Evolutionary conservation across 2,329 filamentous ascomycete genomes (phyloP), one percentile per base, ranked within the genome.

Genomic region (Nectriaceae sp.): DNA sequence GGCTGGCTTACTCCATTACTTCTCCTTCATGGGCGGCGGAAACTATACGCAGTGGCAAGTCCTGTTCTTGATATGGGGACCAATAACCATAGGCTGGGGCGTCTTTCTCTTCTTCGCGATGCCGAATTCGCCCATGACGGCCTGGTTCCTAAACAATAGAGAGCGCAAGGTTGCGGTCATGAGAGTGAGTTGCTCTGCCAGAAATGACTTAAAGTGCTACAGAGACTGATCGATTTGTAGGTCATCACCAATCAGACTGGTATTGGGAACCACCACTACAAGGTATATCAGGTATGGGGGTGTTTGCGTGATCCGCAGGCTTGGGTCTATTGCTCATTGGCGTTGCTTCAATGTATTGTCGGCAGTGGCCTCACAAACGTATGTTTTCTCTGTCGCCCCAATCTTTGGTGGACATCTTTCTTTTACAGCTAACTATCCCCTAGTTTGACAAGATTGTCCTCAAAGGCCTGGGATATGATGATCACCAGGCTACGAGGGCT

Each of bases 391-490:
- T 10, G 8, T 10, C 8, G 8, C 8, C 26, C 15, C 26, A 8
- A 31, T 15, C 26, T 31, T n/a, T n/a, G n/a, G 26, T 15, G 10
- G 26, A 31, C 8, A 31, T 31, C 26, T 31, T 31, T 15, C 26
- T 24, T 10, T 21, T 3, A 44, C n/a, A n/a, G n/a, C n/a, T n/a
- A n/a, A n/a, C n/a, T 44, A 11, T 18, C 19, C 42, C 11, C 3
- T n/a, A 54, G 51, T 54, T 50, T 22, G 38, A 39, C 24, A 55
- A 55, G 24, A 38, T 55, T 11, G 46, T 55, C 40, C n/a, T 50
- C 6, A 48, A 41, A 4, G 50, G 53, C n/a, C 21, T 53, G 5
- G 50, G 51, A 8, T 53, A 53, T 21, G 26, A 31, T 8, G 26
- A 15, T 31, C 26, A 31, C 8, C 26, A 31, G 26, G 26, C 26